Percentiles rank a stretch among this genome's conserved stretches.
Conservation (phyloP, 2,329 filamentous ascomycete species). For the Tolypocladium amazonense region DNA sequence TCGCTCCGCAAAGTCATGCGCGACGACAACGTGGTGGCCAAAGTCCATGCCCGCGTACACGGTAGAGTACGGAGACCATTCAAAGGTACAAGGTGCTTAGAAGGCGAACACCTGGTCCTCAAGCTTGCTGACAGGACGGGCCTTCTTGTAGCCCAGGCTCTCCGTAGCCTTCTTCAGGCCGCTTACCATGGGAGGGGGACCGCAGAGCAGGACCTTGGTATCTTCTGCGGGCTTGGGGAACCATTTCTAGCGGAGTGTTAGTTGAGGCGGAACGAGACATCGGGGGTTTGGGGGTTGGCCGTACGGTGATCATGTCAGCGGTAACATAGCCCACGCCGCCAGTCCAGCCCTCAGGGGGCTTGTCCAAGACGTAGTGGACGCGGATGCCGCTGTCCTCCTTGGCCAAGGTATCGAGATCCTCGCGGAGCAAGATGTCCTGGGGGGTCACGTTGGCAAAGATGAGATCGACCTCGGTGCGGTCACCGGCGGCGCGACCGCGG, state of each 20-base stretch:
- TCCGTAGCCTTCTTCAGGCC: conserved; percentile 96
- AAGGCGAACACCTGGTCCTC: conserved; percentile 98
- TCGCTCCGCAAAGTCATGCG: background rate
- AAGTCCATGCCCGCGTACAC: background rate
- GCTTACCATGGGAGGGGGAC: conserved; percentile 91
- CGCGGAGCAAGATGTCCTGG: conserved; percentile 86
- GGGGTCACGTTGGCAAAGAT: conserved; percentile 95
- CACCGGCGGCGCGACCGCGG: conserved; percentile 65
- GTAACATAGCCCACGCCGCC: conserved; percentile 94
- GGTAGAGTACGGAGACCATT: background rate
- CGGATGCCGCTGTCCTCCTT: conserved; percentile 72
- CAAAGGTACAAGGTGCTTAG: conserved; percentile 15
- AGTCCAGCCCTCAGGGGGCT: conserved; percentile 82
- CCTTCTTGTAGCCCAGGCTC: conserved; percentile 82
- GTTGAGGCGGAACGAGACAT: background rate
- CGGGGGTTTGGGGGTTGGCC: conserved; percentile 11
- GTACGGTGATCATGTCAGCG: conserved; percentile 83
- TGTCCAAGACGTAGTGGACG: conserved; percentile 93
- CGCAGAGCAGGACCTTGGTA: conserved; percentile 90
- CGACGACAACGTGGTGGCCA: background rate
- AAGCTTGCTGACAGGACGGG: conserved; percentile 90
- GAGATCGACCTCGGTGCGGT: conserved; percentile 82
- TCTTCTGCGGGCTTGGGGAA: conserved; percentile 76
- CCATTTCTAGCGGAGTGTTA: conserved; percentile 44
- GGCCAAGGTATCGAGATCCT: conserved; percentile 75